phyloP scores from a whole-genome alignment of 2,329 filamentous ascomycete genomes.

The Botrytis pseudocinerea region DNA sequence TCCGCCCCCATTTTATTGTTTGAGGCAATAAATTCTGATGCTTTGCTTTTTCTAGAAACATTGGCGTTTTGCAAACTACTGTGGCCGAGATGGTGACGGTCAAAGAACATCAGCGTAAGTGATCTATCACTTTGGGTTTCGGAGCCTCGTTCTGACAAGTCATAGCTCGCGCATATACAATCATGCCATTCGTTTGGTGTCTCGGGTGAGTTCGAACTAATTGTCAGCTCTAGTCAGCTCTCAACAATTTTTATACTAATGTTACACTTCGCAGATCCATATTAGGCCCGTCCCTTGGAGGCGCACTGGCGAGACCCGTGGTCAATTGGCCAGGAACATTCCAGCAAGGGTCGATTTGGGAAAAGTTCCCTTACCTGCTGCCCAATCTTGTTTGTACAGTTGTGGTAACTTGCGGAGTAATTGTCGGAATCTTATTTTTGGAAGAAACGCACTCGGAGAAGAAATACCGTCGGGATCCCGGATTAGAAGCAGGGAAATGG shows the following conservation, averaged over 20 bases:
- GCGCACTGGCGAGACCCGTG: slow-evolving; percentile 83
- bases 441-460: slow-evolving; percentile 90
- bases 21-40: slow-evolving; percentile 28
- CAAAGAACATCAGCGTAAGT: slow-evolving; percentile 86
- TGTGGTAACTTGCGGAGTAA: slow-evolving; percentile 74
- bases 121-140: slow-evolving; percentile 28
- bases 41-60: slow-evolving; percentile 61
- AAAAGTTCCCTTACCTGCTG: slow-evolving; percentile 83
- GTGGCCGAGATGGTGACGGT: slow-evolving; percentile 91
- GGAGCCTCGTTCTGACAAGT: slow-evolving; percentile 40
- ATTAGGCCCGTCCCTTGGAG: slow-evolving; percentile 87
- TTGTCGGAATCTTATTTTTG: slow-evolving; percentile 80
- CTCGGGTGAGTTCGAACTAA: slow-evolving; percentile 63
- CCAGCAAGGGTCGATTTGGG: slow-evolving; percentile 72
- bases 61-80: slow-evolving; percentile 91
- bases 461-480: slow-evolving; percentile 73
- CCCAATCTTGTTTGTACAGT: slow-evolving; percentile 86
- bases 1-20: slow-evolving; percentile 14
- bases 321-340: slow-evolving; percentile 78
- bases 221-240: slow-evolving; percentile 21
- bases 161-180: slow-evolving; percentile 84
- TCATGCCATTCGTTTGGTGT: slow-evolving; percentile 99
- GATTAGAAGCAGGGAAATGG: slow-evolving; percentile 74
- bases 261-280: slow-evolving; percentile 64
- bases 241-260: slow-evolving; percentile 17